Evolutionary conservation across 192 early-diverging fungal genomes (phyloP), one percentile per base, ranked within the genome.

Genomic region (Podila epicladia): DNA sequence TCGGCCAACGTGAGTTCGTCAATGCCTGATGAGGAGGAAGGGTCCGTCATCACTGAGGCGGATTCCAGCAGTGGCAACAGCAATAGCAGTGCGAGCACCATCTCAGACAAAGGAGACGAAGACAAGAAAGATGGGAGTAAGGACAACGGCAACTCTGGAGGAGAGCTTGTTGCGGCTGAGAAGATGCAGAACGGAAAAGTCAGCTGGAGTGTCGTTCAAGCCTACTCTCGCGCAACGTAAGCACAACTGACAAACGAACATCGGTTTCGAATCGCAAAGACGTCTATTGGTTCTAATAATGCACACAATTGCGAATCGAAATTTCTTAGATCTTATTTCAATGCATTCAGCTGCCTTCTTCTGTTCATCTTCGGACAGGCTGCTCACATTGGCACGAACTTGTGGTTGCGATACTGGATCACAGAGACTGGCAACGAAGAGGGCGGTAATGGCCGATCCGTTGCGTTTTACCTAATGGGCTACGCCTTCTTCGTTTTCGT

Each of bases 121-220:
- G 62, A 51, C 11, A 71, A 65, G 24, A 49, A 55, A 20, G 24
- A 9, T 22, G 38, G 45, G 9, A 32, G 9, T 12, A 32, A 63
- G 28, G n/a, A 41, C 8, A 19, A 41, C 19, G n/a, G n/a, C 9
- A 38, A 13, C 24, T 19, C n/a, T 31, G 62, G 60, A 12, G 79
- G 63, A 38, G 63, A 71, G 51, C 69, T 97, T 37, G 96, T 95
- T 71, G 85, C 86, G 8, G 88, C 90, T 26, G 96, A 98, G 83
- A 85, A 91, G 65, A 91, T 88, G 64, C 91, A 92, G 15, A 86
- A 92, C 60, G 97, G 95, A n/a, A 86, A 78, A 20, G 94, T 98
- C 22, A 87, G 90, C 60, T 90, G 87, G 86, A 67, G 68, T 11
- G 93, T 94, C 0, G 95, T 96, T 75, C 65, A 67, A 28, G 83